phyloP scores from a whole-genome alignment of 2,329 filamentous ascomycete genomes.

The Penicillium sp. region DNA sequence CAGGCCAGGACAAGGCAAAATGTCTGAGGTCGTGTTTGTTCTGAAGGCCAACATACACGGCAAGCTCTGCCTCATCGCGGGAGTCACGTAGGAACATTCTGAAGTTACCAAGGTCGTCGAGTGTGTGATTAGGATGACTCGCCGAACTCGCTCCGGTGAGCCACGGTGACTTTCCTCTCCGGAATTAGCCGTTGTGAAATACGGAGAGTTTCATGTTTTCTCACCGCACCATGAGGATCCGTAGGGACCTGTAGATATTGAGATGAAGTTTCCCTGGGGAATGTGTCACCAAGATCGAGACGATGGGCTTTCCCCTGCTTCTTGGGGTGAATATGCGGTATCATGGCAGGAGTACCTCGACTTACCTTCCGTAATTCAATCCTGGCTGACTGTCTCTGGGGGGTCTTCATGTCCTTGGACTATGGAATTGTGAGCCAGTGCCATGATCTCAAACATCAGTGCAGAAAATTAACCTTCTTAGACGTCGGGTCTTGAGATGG shows the following conservation, averaged over 20 bases:
- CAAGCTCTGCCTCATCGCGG: neutral
- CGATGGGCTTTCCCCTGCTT: neutral
- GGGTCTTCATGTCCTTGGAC: neutral
- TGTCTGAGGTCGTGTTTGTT: neutral
- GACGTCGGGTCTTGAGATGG: neutral
- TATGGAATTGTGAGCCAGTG: neutral
- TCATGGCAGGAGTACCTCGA: neutral
- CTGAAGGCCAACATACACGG: neutral
- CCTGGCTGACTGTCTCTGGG: neutral
- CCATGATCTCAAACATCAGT: neutral
- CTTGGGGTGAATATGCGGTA: neutral
- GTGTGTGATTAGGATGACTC: neutral
- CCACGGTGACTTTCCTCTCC: neutral
- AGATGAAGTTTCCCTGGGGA: neutral
- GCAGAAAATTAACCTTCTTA: neutral
- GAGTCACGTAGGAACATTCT: neutral
- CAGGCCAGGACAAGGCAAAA: slow-evolving; percentile 1
- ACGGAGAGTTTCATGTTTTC: neutral
- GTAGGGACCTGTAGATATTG: neutral
- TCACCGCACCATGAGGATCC: neutral
- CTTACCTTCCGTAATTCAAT: neutral
- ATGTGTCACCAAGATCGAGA: too few relatives aligned
- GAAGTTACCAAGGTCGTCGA: neutral
- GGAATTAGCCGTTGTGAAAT: neutral
- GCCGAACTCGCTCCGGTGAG: neutral